Base-by-base conservation (phyloP, 371 early-diverging fungal genomes). In the Batrachochytrium dendrobatidis region DNA sequence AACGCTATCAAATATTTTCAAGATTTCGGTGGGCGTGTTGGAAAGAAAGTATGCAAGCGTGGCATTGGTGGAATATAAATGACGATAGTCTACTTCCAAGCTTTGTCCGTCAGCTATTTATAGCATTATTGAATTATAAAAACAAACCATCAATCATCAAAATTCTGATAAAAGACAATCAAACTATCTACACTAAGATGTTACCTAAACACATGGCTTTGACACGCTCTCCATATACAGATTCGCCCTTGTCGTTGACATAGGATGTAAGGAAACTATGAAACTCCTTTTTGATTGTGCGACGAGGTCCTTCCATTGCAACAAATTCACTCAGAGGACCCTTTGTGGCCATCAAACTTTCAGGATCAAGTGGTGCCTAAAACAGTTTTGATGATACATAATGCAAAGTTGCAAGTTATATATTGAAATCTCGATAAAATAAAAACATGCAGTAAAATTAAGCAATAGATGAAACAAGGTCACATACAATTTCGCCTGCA, bases 181-280 rank as follows among this genome's bases (percentile, higher is more conserved):
- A 48, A 33, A 29, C 46, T 34, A 25, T 62, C 8, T 32, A 20
- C 25, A 70, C n/a, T 32, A 7, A 28, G 26, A 58, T n/a, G 69
- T 53, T 72, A 77, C 85, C 81, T 74, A 91, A 92, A 77, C 94
- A 92, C 80, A 98, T 84, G 48, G 81, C 79, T 49, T 86, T 77
- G 68, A 98, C 94, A 46, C 90, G 78, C 65, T 90, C 89, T 65
- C 92, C 93, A 64, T 98, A 98, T 7, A 96, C 89, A 1, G 91
- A 89, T 31, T 84, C 86, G 59, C 94, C 93, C 39, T 86, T 73
- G 18, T 88, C 89, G 63, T 92, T 87, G 18, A 84, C 83, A 68
- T 77, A 94, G 3, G 89, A 87, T 29, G 87, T 82, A 39, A 98
- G 74, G 66, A 98, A 98, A 39, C 86, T 80, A 33, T 84, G 81